Evolutionary conservation across 1,139 yeast genomes (phyloP), one percentile per base, ranked within the genome.

Genomic region (Zygoascus meyerae): DNA sequence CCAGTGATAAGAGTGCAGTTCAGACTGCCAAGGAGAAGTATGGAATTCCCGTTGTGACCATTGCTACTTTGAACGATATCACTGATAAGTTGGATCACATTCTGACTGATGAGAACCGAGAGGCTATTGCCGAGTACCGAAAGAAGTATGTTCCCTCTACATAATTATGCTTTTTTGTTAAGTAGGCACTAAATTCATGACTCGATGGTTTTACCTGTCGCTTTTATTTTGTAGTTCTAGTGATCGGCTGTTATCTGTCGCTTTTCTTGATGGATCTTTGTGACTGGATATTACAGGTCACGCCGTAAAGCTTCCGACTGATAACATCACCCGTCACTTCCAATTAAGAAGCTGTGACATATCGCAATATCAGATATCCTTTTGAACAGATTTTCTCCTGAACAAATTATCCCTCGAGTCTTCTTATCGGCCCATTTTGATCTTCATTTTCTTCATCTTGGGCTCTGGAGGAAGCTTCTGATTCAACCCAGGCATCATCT

Each of bases 31-130:
- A 85, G 47, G 72, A 79, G 61, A 78, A 75, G 60, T 83, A 83
- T 63, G 74, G 75, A 34, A 85, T 90, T 49, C 97, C 97, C 3
- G 95, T 92, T 18, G 65, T 84, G 51, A 80, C 86, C 47, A 90
- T 92, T 58, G 89, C 90, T 41, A 74, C 80, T 41, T 75, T 92
- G 63, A 72, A 76, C 46, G 92, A 90, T 63, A 83, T 92, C 56
- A 77, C 89, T 53, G 67, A 70, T 39, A 81, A 81, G 59, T 73
- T 89, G 62, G 69, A 69, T 34, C 62, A 63, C 44, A 63, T 66
- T 79, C 76, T 56, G 77, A 80, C 65, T 68, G 52, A 52, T 4
- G 66, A 57, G 14, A 63, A 69, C 51, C 48, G 65, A 37, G 52
- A 55, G 36, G 59, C 62, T 43, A 62, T 70, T 52, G 58, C 61